A percentile compares a stretch with the other conserved stretches of the same genome.
phyloP scores from a whole-genome alignment of 1,284 basidiomycete genomes.

The Vanrija sp. region DNA sequence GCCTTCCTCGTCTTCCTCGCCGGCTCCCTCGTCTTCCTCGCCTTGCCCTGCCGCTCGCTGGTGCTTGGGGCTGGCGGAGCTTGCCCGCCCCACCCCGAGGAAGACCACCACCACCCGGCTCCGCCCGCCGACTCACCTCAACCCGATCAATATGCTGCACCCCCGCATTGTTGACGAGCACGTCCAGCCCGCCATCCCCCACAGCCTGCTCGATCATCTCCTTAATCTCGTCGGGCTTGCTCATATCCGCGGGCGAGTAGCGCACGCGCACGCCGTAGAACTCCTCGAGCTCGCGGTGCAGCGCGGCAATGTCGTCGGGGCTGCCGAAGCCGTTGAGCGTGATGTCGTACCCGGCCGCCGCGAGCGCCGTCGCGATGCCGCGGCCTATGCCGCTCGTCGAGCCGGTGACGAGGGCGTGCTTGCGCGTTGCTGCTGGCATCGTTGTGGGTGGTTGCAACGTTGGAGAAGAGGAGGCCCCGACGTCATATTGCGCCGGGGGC shows the following conservation, averaged over 20 bases:
- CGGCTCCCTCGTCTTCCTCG: too few relatives aligned
- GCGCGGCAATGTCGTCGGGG: not conserved
- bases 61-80: too few relatives aligned
- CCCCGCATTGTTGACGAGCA: slow-evolving; percentile 12
- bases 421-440: not conserved
- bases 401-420: slow-evolving; percentile 57
- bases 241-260: slow-evolving; percentile 6
- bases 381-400: slow-evolving; percentile 70
- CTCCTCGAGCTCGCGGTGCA: not conserved
- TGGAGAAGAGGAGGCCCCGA: not conserved
- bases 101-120: too few relatives aligned
- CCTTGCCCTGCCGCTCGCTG: too few relatives aligned
- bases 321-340: slow-evolving; percentile 62
- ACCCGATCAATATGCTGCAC: slow-evolving; percentile 1
- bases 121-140: not conserved
- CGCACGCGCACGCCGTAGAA: not conserved
- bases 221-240: not conserved
- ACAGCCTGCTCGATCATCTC: not conserved
- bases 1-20: too few relatives aligned
- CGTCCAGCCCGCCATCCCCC: not conserved
- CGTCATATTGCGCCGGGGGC: too few relatives aligned
- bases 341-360: slow-evolving; percentile 78
- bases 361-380: slow-evolving; percentile 66
- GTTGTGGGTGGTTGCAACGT: not conserved
- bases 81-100: too few relatives aligned